phyloP scores from a whole-genome alignment of 441 rosid genomes.

The Monsonia emarginata region DNA sequence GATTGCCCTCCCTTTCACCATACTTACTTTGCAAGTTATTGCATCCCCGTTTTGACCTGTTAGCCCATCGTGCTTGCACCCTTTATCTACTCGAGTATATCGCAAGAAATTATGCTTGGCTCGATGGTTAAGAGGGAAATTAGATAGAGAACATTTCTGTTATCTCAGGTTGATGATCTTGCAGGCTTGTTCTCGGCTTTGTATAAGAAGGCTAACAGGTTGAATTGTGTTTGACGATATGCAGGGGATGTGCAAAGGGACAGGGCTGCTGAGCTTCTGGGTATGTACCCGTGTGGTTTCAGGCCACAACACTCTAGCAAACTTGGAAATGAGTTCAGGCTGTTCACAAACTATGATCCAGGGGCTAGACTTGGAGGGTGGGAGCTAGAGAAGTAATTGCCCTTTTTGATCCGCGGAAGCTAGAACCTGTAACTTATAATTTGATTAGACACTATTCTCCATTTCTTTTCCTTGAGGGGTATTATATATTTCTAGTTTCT shows the following conservation, averaged over 20 bases:
- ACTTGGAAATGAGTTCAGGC: conserved; percentile 72
- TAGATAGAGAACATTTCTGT: not conserved
- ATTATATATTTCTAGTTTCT: too few relatives aligned
- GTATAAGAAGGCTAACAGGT: not conserved
- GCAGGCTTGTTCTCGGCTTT: not conserved
- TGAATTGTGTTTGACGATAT: conserved; percentile 2
- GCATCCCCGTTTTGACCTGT: too few relatives aligned
- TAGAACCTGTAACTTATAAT: too few relatives aligned
- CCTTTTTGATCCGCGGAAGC: not conserved
- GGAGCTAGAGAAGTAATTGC: conserved; percentile 39
- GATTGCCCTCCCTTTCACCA: not conserved
- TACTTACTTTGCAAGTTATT: not conserved
- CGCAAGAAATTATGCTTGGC: not conserved
- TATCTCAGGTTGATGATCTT: not conserved
- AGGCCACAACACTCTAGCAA: conserved; percentile 74
- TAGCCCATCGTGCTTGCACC: not conserved
- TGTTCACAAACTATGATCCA: conserved; percentile 75
- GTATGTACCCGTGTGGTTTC: conserved; percentile 62
- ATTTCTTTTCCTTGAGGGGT: too few relatives aligned
- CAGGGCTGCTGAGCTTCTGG: conserved; percentile 57
- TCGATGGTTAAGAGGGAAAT: not conserved
- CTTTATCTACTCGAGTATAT: not conserved
- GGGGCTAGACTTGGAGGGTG: conserved; percentile 70
- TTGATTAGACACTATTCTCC: too few relatives aligned
- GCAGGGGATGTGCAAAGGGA: conserved; percentile 82